phyloP scores from a whole-genome alignment of 768 basidiomycete species.

The Inosperma sp. region DNA sequence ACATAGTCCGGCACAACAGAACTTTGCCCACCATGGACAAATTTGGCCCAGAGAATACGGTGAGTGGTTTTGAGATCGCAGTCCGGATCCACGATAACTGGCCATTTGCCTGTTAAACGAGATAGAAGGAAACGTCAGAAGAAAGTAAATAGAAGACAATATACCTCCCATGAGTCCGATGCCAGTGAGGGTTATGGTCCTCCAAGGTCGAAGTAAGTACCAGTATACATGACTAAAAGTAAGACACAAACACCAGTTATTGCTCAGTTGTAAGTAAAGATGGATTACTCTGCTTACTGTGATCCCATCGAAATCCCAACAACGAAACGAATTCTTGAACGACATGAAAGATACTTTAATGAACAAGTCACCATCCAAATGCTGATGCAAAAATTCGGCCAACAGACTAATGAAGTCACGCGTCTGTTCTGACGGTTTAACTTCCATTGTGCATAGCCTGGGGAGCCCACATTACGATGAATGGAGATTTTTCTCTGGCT shows the following conservation, averaged over 20 bases:
- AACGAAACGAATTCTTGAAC: slow-evolving; percentile 36
- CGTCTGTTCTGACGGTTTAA: slow-evolving; percentile 75
- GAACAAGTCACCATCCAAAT: slow-evolving; percentile 64
- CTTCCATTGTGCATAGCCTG: slow-evolving; percentile 66
- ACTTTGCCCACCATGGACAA: slow-evolving; percentile 71
- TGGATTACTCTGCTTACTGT: slow-evolving; percentile 31
- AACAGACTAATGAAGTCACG: slow-evolving; percentile 54
- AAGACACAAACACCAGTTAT: background rate
- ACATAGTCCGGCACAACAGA: slow-evolving; percentile 64
- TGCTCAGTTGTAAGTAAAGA: background rate
- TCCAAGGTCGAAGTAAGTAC: slow-evolving; percentile 24
- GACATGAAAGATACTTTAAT: slow-evolving; percentile 24
- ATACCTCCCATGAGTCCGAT: slow-evolving; percentile 37
- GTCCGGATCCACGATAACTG: slow-evolving; percentile 66
- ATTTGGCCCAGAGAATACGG: slow-evolving; percentile 78
- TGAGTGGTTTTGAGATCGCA: slow-evolving; percentile 65
- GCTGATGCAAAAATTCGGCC: slow-evolving; percentile 65
- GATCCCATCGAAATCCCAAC: slow-evolving; percentile 66
- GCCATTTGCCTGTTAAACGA: slow-evolving; percentile 53
- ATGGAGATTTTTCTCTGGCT: slow-evolving; percentile 53
- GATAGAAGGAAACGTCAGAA: background rate
- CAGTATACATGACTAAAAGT: slow-evolving; percentile 60
- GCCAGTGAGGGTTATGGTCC: background rate
- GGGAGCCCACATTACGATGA: slow-evolving; percentile 50
- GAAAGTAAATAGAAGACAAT: slow-evolving; percentile 11